phyloP scores from a whole-genome alignment of 2,329 filamentous ascomycete genomes.

The Truncatella angustata region DNA sequence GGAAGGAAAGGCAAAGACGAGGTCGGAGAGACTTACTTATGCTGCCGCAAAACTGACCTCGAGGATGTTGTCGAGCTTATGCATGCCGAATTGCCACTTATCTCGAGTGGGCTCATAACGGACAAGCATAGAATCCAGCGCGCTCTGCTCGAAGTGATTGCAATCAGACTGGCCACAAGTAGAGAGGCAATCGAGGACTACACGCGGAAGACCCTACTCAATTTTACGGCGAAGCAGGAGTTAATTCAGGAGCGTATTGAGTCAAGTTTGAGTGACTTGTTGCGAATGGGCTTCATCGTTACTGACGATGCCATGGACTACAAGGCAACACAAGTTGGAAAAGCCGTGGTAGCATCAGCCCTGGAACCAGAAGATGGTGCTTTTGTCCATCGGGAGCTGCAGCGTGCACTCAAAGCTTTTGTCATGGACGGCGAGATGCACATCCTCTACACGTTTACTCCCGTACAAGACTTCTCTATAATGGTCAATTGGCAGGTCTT shows the following conservation, averaged over 20 bases:
- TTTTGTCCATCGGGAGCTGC: conserved; percentile 69
- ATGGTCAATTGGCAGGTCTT: conserved; percentile 72
- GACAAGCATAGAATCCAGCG: conserved; percentile 68
- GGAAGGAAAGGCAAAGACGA: conserved; percentile 78
- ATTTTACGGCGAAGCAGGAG: conserved; percentile 49
- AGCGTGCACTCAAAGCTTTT: conserved; percentile 66
- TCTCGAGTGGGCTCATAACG: conserved; percentile 66
- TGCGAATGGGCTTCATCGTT: conserved; percentile 53
- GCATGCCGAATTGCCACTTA: conserved; percentile 68
- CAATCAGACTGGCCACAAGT: conserved; percentile 65
- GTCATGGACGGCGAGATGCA: conserved; percentile 83
- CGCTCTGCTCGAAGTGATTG: conserved; percentile 69
- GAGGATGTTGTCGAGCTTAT: conserved; percentile 69
- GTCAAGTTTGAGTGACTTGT: conserved; percentile 58
- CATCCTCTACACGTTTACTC: conserved; percentile 74
- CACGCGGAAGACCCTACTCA: conserved; percentile 65
- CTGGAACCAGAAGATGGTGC: conserved; percentile 73
- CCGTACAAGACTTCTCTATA: conserved; percentile 57
- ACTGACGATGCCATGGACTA: conserved; percentile 50
- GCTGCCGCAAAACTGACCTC: conserved; percentile 66
- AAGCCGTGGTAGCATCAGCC: conserved; percentile 69
- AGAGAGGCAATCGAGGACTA: conserved; percentile 66
- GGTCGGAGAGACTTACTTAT: conserved; percentile 74
- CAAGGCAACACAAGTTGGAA: conserved; percentile 63
- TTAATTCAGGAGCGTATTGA: conserved; percentile 53